phyloP scores from a whole-genome alignment of 495 filamentous ascomycete species.

The Tuber umbilicatum region DNA sequence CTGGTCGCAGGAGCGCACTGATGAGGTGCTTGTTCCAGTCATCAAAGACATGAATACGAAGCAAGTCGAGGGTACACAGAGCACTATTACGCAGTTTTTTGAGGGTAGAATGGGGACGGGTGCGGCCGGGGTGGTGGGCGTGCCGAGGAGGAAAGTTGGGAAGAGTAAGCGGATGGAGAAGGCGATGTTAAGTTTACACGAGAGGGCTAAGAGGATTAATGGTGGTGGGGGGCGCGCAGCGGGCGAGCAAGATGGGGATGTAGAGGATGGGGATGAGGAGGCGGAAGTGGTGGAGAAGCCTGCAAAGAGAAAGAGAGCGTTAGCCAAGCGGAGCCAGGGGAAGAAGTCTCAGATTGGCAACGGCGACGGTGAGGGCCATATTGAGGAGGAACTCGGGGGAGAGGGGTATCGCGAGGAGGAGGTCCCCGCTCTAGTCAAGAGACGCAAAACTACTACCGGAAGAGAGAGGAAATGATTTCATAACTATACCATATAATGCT shows the following conservation, averaged over 20 bases:
- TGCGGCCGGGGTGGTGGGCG: constrained; percentile 53
- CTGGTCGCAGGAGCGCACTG: constrained; percentile 82
- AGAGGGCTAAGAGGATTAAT: constrained; percentile 44
- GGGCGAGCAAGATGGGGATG: not conserved
- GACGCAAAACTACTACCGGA: not conserved
- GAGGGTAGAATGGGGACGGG: constrained; percentile 55
- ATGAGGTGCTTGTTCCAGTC: constrained; percentile 90
- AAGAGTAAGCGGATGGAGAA: constrained; percentile 76
- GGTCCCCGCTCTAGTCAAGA: constrained; percentile 49
- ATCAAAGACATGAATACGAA: constrained; percentile 88
- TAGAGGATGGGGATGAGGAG: constrained; percentile 6
- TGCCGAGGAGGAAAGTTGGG: constrained; percentile 58
- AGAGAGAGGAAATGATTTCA: not conserved
- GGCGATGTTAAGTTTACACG: constrained; percentile 63
- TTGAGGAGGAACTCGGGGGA: not conserved
- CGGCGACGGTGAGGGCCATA: not conserved
- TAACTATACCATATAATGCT: not conserved
- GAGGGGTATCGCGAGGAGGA: constrained; percentile 41
- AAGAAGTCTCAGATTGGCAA: constrained; percentile 4
- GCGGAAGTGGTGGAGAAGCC: constrained; percentile 15
- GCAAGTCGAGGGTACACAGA: constrained; percentile 81
- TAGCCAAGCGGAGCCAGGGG: constrained; percentile 9
- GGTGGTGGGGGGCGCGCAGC: not conserved
- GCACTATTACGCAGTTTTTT: constrained; percentile 91
- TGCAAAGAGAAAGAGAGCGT: constrained; percentile 25